Evolutionary conservation across 345 rosid genomes (phyloP).

Genomic region (Eucalyptus pauciflora): DNA sequence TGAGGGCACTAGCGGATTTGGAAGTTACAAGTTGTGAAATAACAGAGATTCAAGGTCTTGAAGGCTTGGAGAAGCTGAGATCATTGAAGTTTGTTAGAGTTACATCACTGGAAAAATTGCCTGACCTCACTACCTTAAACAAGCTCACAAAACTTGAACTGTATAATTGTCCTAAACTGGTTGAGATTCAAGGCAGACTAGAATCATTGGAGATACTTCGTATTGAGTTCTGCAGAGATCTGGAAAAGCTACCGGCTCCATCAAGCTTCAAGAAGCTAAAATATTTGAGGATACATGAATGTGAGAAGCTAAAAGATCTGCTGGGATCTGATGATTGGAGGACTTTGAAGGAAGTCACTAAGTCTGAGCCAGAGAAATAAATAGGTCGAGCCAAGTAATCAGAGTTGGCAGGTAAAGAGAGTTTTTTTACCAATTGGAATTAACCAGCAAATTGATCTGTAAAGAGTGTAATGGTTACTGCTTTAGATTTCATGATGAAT

Average conservation of each 20-base stretch:
- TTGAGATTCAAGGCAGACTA: background rate
- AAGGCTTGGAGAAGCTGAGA: background rate
- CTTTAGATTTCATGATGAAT: background rate
- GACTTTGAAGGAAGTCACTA: background rate
- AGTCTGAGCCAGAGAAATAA: background rate
- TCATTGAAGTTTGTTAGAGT: background rate
- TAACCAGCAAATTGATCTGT: background rate
- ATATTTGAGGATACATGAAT: background rate
- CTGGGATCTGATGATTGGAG: background rate
- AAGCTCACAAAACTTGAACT: background rate
- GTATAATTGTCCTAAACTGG: background rate
- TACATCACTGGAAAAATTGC: background rate
- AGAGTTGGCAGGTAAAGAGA: background rate
- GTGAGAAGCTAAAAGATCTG: background rate
- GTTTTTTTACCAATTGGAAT: background rate
- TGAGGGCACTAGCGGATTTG: background rate
- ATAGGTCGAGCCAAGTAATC: background rate
- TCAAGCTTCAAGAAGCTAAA: background rate
- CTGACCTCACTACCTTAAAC: background rate
- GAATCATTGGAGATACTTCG: background rate
- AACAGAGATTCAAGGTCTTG: background rate
- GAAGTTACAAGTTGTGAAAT: background rate
- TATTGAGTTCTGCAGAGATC: background rate
- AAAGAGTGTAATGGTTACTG: background rate
- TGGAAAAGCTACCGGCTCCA: background rate